These are phyloP conservation scores for Solanum chmielewskii DNA, from an alignment of 257 asterid species.

Conservation along the genomic window DNA sequence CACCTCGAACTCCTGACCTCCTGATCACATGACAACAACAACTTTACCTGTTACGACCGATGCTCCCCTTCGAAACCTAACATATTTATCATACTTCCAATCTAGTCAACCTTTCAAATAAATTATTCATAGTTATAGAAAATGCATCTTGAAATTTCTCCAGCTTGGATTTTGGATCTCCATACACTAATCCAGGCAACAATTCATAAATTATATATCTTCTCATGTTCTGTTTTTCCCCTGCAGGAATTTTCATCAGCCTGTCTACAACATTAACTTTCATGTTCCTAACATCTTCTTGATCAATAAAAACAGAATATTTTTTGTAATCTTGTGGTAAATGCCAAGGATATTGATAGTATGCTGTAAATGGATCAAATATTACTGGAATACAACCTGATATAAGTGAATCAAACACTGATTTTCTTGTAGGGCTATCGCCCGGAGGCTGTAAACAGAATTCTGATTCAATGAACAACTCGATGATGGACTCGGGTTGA, in stretches of 20 bases:
- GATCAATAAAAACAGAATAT: conserved; percentile 43
- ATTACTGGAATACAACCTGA: conserved; percentile 65
- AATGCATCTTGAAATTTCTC: conserved; percentile 61
- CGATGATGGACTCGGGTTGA: conserved; percentile 29
- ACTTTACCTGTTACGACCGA: background rate
- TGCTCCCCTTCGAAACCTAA: background rate
- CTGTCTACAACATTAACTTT: conserved; percentile 34
- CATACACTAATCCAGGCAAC: conserved; percentile 50
- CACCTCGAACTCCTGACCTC: background rate
- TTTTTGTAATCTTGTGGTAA: conserved; percentile 40
- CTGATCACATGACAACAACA: background rate
- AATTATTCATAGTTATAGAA: conserved; percentile 37
- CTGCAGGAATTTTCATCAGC: conserved; percentile 25
- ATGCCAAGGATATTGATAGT: conserved; percentile 76
- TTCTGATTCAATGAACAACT: conserved; percentile 41
- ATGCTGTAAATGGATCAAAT: conserved; percentile 52
- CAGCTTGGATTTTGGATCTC: conserved; percentile 37
- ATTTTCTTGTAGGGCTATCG: conserved; percentile 65
- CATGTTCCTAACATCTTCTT: conserved; percentile 39
- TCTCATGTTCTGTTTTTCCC: conserved; percentile 48
- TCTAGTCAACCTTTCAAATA: conserved; percentile 36
- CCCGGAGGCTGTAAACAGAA: conserved; percentile 77
- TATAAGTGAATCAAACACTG: conserved; percentile 51
- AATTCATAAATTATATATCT: conserved; percentile 54
- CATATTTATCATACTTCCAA: background rate